Evolutionary conservation across 768 basidiomycete genomes (phyloP).

Genomic region (Cystofilobasidium bisporidii): DNA sequence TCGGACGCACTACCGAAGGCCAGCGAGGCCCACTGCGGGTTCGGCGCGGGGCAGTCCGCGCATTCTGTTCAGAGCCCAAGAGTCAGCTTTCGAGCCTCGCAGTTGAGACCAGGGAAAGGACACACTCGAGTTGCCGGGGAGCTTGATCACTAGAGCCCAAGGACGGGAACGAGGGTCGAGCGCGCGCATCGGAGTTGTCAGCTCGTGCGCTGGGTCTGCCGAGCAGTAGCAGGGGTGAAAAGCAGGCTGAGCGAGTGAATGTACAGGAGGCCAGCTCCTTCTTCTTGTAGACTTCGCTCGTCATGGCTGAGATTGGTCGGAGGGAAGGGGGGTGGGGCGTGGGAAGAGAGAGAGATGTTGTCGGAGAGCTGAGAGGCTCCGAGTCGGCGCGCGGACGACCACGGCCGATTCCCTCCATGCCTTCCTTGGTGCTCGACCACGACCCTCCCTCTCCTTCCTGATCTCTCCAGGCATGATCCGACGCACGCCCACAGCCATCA

Average conservation of each 20-base stretch:
- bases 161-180: too few relatives aligned
- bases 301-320: too few relatives aligned
- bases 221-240: too few relatives aligned
- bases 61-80: too few relatives aligned
- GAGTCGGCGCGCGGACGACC: background rate
- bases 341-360: background rate
- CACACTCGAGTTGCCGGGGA: constrained; percentile 6
- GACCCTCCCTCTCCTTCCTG: background rate
- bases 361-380: background rate
- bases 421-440: background rate
- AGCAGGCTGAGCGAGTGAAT: too few relatives aligned
- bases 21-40: constrained; percentile 76
- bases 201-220: too few relatives aligned
- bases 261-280: background rate
- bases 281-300: constrained; percentile 12
- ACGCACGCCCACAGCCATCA: constrained; percentile 2
- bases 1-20: constrained; percentile 45
- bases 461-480: background rate
- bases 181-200: too few relatives aligned
- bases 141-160: too few relatives aligned
- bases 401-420: too few relatives aligned
- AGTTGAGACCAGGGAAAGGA: too few relatives aligned
- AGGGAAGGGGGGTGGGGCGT: background rate
- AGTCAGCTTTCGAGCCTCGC: too few relatives aligned
- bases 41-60: constrained; percentile 50